Evolutionary conservation across 2,329 filamentous ascomycete genomes (phyloP).

Genomic region (Ophiocordyceps unilateralis): DNA sequence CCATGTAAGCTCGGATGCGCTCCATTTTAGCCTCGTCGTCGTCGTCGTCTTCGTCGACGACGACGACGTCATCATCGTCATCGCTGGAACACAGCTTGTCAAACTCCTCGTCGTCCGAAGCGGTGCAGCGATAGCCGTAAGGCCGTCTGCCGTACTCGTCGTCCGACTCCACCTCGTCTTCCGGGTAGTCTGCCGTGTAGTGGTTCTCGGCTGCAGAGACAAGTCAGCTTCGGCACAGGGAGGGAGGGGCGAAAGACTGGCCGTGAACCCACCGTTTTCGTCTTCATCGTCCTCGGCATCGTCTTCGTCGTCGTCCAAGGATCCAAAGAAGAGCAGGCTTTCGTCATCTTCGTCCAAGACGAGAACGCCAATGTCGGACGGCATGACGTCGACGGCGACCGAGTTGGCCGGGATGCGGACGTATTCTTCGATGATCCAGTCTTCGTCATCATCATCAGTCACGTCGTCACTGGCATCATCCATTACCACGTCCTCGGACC

Average conservation of each 20-base stretch:
- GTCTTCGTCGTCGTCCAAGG: constrained; percentile 45
- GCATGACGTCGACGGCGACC: constrained; percentile 26
- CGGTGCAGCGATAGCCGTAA: constrained; percentile 37
- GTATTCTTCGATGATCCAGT: constrained; percentile 49
- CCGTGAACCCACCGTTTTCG: constrained; percentile 36
- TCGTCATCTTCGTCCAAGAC: constrained; percentile 42
- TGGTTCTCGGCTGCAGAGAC: constrained; percentile 47
- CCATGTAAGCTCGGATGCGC: constrained; percentile 20
- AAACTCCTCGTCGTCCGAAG: constrained; percentile 38
- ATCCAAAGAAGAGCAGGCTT: constrained; percentile 40
- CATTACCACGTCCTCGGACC: constrained; percentile 15
- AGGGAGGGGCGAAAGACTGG: not conserved
- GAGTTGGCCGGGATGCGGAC: constrained; percentile 38
- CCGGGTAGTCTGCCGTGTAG: constrained; percentile 65
- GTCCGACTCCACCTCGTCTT: constrained; percentile 60
- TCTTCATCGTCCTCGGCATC: constrained; percentile 44
- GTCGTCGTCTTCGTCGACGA: constrained; percentile 19
- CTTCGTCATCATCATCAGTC: constrained; percentile 28
- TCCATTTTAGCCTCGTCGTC: constrained; percentile 18
- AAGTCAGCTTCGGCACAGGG: constrained; percentile 1
- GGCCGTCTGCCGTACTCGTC: constrained; percentile 32
- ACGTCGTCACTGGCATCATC: constrained; percentile 18
- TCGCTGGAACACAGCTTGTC: constrained; percentile 30
- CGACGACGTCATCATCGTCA: constrained; percentile 18
- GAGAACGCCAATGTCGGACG: constrained; percentile 35